Evolutionary conservation across 2,329 filamentous ascomycete genomes (phyloP).

Genomic region (Gliomastix tumulicola): DNA sequence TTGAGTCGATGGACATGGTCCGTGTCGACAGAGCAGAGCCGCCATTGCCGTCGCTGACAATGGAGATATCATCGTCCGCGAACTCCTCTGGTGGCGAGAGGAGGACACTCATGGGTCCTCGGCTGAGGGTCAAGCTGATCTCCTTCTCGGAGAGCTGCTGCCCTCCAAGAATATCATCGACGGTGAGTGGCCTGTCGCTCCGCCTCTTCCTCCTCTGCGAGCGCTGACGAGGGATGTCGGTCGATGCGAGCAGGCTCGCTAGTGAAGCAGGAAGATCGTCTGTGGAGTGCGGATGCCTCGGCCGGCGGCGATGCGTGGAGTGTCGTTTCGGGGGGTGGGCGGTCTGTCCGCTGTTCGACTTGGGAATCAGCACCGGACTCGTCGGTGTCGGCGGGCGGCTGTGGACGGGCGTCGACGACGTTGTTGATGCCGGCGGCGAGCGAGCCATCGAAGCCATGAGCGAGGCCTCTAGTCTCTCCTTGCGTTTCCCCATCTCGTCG

Average conservation of each 20-base stretch:
- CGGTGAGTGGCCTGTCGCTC: constrained; percentile 31
- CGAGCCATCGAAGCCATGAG: no score
- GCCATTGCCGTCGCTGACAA: constrained; percentile 42
- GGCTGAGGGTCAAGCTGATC: constrained; percentile 45
- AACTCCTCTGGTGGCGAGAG: constrained; percentile 54
- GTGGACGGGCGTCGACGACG: constrained; percentile 16
- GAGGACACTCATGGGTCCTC: constrained; percentile 51
- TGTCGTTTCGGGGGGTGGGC: constrained; percentile 26
- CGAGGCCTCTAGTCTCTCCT: constrained; percentile 19
- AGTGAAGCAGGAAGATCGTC: constrained; percentile 52
- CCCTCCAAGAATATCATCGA: constrained; percentile 48
- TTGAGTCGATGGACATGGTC: constrained; percentile 52
- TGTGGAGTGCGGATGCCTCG: constrained; percentile 38
- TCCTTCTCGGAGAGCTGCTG: constrained; percentile 52
- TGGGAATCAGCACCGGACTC: constrained; percentile 49
- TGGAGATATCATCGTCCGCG: constrained; percentile 38
- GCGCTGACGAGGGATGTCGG: constrained; percentile 47
- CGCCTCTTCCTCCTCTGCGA: constrained; percentile 24
- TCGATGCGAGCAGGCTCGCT: constrained; percentile 54
- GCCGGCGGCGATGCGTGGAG: constrained; percentile 25
- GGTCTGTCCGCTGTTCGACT: constrained; percentile 29
- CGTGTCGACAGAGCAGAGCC: constrained; percentile 46
- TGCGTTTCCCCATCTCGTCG: constrained; percentile 26
- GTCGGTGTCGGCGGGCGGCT: constrained; percentile 27
- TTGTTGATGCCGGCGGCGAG: constrained; percentile 16